Evolutionary conservation across 1,284 basidiomycete genomes (phyloP).

Genomic region (Mycosarcoma mackinlayi): DNA sequence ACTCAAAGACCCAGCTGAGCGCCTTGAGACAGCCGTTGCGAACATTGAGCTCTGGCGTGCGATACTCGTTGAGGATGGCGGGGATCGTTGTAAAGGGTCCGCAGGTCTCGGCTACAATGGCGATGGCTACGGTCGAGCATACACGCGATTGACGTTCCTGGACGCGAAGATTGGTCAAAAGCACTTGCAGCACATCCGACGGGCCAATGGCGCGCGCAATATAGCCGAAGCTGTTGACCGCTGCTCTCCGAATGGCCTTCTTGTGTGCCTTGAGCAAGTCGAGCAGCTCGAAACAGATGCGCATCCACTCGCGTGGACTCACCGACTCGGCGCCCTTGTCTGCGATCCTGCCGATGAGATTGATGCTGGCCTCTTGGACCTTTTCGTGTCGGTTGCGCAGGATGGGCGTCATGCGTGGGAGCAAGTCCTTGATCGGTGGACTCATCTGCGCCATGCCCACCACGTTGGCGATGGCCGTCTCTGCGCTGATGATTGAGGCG

Average conservation of each 20-base stretch:
- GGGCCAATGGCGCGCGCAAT: slow-evolving; percentile 99
- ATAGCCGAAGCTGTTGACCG: slow-evolving; percentile 99
- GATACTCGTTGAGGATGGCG: slow-evolving; percentile 97
- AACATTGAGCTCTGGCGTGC: slow-evolving; percentile 93
- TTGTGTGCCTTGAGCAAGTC: slow-evolving; percentile 99
- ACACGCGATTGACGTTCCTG: slow-evolving; percentile 99
- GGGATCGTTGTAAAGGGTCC: slow-evolving; percentile 99
- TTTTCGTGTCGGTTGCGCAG: slow-evolving; percentile 98
- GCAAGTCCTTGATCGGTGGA: slow-evolving; percentile 96
- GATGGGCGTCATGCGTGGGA: slow-evolving; percentile 99
- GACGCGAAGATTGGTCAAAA: slow-evolving; percentile 95
- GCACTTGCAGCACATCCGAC: slow-evolving; percentile 95
- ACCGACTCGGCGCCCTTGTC: slow-evolving; percentile 99
- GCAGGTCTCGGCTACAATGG: slow-evolving; percentile 83
- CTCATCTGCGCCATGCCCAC: slow-evolving; percentile 99
- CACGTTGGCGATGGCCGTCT: slow-evolving; percentile 98
- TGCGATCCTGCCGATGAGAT: slow-evolving; percentile 98
- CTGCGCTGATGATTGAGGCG: slow-evolving; percentile 95
- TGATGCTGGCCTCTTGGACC: slow-evolving; percentile 99
- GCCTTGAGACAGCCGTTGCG: slow-evolving; percentile 99
- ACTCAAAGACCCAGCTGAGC: slow-evolving; percentile 97
- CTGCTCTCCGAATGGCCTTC: slow-evolving; percentile 96
- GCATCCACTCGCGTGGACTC: slow-evolving; percentile 99
- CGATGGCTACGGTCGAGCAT: slow-evolving; percentile 97
- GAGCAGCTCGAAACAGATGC: slow-evolving; percentile 98